Evolutionary conservation across 1,284 basidiomycete species (phyloP), one percentile per base, ranked within the genome.

Genomic region (Boletus semigastroideus): DNA sequence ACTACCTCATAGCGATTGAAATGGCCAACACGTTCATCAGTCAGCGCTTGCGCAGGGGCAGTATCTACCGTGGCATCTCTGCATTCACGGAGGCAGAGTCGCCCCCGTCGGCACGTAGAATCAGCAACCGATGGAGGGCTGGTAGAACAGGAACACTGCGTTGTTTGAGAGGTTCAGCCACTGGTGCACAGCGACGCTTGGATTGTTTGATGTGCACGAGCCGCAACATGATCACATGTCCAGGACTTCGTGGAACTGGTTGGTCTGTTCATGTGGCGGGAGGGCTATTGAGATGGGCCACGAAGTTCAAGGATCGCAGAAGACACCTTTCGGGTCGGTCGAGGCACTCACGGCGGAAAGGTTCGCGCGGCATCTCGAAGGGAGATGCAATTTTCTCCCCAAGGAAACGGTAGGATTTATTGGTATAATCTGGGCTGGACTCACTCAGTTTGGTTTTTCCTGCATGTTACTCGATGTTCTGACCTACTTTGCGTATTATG

Each of bases 41-140:
- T n/a, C 48, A 54, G 20, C 66, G 74, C 30, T 44, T 58, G 3
- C 44, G 46, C 28, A 51, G 52, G 5, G 63, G 63, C 9, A 66
- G 67, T 9, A 54, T 69, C 37, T 49, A 54, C 14, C 60, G 66
- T 10, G 43, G 69, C 8, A 9, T 66, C 13, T 65, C 22, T 65
- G 65, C 42, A 50, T 69, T n/a, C 60, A 58, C 14, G 65, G 57
- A 5, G 58, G 65, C 20, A 56, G 67, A 33, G 59, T 68, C 34
- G 63, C 63, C 3, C 31, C 48, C 1, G 48, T 51, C 31, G 62
- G 59, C 19, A 48, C 66, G 52, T 67, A 66, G 55, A 47, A 47
- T 34, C 45, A 68, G 17, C n/a, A 14, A 1, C 46, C 52, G 33
- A 69, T 66, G 65, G 61, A 69, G 25, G 33, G 25, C 4, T 65